A percentile compares a stretch with the other conserved stretches of the same genome.
phyloP scores from a whole-genome alignment of 2,329 filamentous ascomycete genomes.

The Didymella glomerata region DNA sequence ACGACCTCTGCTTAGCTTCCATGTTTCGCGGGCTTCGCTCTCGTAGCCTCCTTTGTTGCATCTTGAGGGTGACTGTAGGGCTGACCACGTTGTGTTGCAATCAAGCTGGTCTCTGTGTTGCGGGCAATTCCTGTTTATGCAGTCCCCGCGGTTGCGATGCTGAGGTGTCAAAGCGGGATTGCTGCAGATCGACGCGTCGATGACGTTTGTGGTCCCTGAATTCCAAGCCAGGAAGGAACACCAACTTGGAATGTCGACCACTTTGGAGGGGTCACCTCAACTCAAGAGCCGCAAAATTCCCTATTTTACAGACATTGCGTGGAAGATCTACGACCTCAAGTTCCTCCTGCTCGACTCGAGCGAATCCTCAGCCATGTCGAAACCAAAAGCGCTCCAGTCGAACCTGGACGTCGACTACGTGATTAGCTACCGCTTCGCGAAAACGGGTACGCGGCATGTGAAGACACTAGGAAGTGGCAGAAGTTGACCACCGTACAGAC shows the following conservation, averaged over 20 bases:
- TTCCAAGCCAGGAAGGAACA: slow-evolving; percentile 35
- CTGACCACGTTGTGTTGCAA: not conserved
- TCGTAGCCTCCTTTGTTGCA: not conserved
- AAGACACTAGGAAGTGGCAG: slow-evolving; percentile 9
- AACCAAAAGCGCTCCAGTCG: slow-evolving; percentile 54
- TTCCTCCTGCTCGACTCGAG: slow-evolving; percentile 31
- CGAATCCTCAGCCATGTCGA: slow-evolving; percentile 44
- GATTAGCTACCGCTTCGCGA: slow-evolving; percentile 77
- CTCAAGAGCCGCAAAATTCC: slow-evolving; percentile 24
- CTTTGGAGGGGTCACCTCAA: slow-evolving; percentile 23
- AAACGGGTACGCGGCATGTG: slow-evolving; percentile 63
- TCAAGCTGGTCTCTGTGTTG: not conserved
- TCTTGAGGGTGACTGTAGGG: not conserved
- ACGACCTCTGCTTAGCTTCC: not conserved
- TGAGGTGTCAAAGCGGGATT: slow-evolving; percentile 27
- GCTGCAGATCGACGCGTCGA: slow-evolving; percentile 33
- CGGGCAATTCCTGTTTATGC: slow-evolving; percentile 17
- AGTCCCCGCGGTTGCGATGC: slow-evolving; percentile 1
- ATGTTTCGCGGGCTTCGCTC: not conserved
- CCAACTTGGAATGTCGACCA: slow-evolving; percentile 35
- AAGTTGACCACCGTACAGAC: slow-evolving; percentile 58
- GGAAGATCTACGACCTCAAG: slow-evolving; percentile 30
- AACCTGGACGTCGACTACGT: slow-evolving; percentile 88
- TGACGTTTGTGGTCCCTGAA: slow-evolving; percentile 38
- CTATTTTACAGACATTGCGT: slow-evolving; percentile 29